phyloP scores from a whole-genome alignment of 139 green algal species.

The Eudorina sp. region DNA sequence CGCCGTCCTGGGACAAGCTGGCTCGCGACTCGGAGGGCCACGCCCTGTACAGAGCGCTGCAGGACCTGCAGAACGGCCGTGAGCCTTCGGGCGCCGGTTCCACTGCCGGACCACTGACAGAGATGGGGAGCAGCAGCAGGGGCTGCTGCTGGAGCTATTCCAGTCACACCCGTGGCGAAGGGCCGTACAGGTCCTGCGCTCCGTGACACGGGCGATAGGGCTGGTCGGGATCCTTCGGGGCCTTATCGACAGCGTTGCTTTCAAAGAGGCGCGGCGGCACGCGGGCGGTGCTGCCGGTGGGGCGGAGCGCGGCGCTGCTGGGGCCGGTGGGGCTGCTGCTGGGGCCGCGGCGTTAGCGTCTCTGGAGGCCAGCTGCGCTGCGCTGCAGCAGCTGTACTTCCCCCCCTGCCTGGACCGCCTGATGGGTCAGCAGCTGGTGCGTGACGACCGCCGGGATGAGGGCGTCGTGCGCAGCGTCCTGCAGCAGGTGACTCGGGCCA shows the following conservation, averaged over 20 bases:
- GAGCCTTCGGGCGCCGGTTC: no score
- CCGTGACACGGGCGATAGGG: background rate
- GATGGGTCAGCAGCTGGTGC: background rate
- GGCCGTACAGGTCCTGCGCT: background rate
- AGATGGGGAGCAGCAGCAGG: no score
- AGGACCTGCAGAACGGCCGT: no score
- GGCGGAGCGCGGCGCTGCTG: no score
- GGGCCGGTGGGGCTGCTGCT: no score
- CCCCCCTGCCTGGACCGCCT: background rate
- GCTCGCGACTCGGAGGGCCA: constrained; percentile 6
- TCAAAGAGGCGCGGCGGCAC: background rate
- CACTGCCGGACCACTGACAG: no score
- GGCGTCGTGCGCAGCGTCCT: background rate
- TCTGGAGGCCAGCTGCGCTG: background rate
- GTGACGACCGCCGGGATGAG: background rate
- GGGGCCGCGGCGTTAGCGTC: no score
- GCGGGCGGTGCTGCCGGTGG: no score
- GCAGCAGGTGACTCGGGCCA: background rate
- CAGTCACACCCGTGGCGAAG: background rate
- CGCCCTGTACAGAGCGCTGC: constrained; percentile 29
- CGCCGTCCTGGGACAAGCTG: constrained; percentile 22
- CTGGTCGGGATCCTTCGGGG: background rate
- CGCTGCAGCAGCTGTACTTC: background rate
- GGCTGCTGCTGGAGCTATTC: background rate
- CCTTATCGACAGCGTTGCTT: background rate